Base-by-base conservation (phyloP, 2,329 filamentous ascomycete genomes). In the Colletotrichum lindemuthianum region DNA sequence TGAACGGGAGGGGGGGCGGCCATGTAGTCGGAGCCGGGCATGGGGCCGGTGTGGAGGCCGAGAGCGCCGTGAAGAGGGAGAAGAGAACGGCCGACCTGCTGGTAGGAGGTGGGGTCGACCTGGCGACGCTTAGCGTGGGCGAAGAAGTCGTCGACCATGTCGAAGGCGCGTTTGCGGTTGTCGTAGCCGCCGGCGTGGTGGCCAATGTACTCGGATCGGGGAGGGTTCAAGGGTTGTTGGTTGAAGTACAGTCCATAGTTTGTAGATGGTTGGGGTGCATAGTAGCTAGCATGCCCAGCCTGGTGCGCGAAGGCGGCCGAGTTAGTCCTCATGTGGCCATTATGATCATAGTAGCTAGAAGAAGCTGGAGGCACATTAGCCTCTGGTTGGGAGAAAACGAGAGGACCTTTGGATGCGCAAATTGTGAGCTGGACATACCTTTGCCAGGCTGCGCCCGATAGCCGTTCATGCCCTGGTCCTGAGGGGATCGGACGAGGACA, bases 71-170 rank as follows among this genome's bases (percentile, higher is more conserved):
- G 92, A 11, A 97, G 85, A 67, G 92, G 91, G 75, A 95, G 87
- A 65, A 99, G 86, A 67, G 94, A 91, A 75, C 96, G 92, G 70
- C 93, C 93, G 69, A 99, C 93, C 74, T 96, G 92, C 61, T 91
- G 86, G 78, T 97, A 98, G n/a, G 91, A 96, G 58, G 86, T 86
- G 3, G 94, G 92, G 75, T 98, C 93, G 70, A 98, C 91, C 71
- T 93, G 89, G 73, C 93, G 91, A 72, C 94, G 92, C 84, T 97
- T 98, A 70, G 93, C 89, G 75, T 92, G 93, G 70, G 92, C 92
- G 70, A 98, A 97, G 81, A 98, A 97, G 75, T 97, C 93, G 74
- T 97, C 95, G 65, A 97, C 82, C 63, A 92, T 91, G 73, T 97
- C 93, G 70, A 90, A 92, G n/a, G 88, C 88, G 67, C 93, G 92